Evolutionary conservation across 2,329 filamentous ascomycete genomes (phyloP), one percentile per base, ranked within the genome.

Genomic region (Amesomyces nigricolor): DNA sequence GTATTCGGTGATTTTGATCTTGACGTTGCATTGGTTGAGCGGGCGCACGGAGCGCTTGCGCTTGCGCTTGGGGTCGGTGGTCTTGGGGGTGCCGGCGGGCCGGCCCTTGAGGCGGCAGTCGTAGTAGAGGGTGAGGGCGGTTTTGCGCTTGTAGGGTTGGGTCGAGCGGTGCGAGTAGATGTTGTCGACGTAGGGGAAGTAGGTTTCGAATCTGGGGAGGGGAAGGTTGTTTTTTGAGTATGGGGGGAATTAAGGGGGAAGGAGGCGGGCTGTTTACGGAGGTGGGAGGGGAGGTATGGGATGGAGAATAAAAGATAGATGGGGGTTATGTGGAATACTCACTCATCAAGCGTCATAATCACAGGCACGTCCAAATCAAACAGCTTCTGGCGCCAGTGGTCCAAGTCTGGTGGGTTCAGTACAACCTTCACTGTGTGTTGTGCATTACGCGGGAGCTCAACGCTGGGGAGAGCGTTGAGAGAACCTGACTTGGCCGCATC

Each of bases 1-100:
- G 71, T 88, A 89, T 69, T 91, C 88, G 2, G 87, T 90, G 57
- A 91, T 89, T 69, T 91, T 91, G 68, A 91, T 90, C 72, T 91
- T 91, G 61, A 91, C 88, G 68, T 91, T 87, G 68, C 88, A 92
- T n/a, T 91, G 76, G 71, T 91, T 86, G 11, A 86, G 78, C 68
- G 88, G 83, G 42, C 88, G 78, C n/a, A 85, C 85, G 37, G 79
- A 83, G 26, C 88, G 83, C 71, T 89, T 91, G 38, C 88, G 80
- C 70, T 90, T 91, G 77, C 89, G 91, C 74, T 90, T 85, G 0
- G 88, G 88, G 63, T 91, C 87, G 46, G 87, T 82, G 0, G 86
- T 88, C 68, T 91, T 91, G 57, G 86, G 85, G 4, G 88, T 91
- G 30, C 88, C 88, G 0, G 88, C 84, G 0, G 88, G 87, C 0